Conservation (phyloP, 208 protist species). For the Balamuthia mandrillaris region DNA sequence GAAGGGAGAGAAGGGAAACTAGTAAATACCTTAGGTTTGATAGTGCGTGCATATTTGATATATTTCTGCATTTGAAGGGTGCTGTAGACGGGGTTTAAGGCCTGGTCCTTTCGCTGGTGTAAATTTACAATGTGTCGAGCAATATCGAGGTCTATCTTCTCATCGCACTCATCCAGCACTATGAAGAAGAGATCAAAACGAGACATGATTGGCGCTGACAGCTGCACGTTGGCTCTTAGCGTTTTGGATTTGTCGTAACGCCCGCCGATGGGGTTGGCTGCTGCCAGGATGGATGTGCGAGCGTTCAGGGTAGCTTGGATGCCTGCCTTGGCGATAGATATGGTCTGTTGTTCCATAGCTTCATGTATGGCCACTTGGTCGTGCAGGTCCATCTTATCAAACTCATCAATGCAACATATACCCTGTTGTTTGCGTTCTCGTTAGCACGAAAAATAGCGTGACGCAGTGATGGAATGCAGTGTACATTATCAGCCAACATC, state of each 20-base stretch:
- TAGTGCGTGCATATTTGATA: conserved; percentile 83
- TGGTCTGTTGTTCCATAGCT: conserved; percentile 99
- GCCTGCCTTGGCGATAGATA: conserved; percentile 90
- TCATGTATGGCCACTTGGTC: conserved; percentile 99
- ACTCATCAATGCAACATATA: conserved; percentile 99
- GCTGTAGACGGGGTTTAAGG: conserved; percentile 33
- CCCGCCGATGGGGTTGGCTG: conserved; percentile 96
- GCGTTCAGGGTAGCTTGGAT: conserved; percentile 99
- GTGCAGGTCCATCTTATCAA: conserved; percentile 99
- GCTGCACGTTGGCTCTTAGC: conserved; percentile 62
- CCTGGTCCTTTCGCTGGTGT: conserved; percentile 56
- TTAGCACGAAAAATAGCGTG: background rate
- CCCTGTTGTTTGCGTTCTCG: conserved; percentile 61
- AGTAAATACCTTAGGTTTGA: conserved; percentile 76
- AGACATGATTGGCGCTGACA: conserved; percentile 94
- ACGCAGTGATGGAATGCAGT: background rate
- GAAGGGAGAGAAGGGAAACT: background rate
- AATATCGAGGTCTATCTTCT: conserved; percentile 92
- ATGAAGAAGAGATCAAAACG: conserved; percentile 99
- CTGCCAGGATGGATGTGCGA: conserved; percentile 94
- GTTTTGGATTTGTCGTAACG: conserved; percentile 88
- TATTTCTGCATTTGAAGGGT: conserved; percentile 72
- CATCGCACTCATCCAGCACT: conserved; percentile 94
- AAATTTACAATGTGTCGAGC: conserved; percentile 65
- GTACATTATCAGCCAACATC: conserved; percentile 97